Conservation (phyloP, 2,329 filamentous ascomycete species). For the Teratosphaeria zuluensis region DNA sequence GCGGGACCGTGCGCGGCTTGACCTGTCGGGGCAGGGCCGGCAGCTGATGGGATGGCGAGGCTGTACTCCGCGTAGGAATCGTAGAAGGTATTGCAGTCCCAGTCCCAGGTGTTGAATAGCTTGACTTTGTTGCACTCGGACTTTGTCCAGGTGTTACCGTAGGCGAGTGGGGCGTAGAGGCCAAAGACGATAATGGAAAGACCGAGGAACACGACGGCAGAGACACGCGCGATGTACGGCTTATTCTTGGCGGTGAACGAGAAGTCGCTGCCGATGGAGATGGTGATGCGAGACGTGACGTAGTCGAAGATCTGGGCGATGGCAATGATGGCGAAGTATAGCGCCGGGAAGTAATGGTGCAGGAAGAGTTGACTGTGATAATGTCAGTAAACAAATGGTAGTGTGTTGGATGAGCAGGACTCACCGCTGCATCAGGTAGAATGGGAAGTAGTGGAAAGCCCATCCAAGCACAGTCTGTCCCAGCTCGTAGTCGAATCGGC, state of each 20-base stretch:
- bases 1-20: conserved; percentile 21
- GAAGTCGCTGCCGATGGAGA: conserved; percentile 40
- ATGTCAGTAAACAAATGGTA: neutral
- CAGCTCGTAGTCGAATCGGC: conserved; percentile 96
- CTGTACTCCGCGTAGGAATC: conserved; percentile 42
- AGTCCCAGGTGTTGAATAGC: conserved; percentile 85
- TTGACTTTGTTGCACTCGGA: conserved; percentile 78
- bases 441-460: conserved; percentile 98
- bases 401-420: neutral
- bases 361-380: conserved; percentile 69
- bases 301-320: conserved; percentile 88
- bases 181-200: conserved; percentile 67
- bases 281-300: conserved; percentile 59
- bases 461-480: conserved; percentile 84
- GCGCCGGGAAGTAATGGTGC: conserved; percentile 94
- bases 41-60: conserved; percentile 13
- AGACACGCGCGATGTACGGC: conserved; percentile 64
- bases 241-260: conserved; percentile 47
- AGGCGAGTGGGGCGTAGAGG: conserved; percentile 80
- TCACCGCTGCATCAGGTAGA: conserved; percentile 84
- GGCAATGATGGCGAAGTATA: conserved; percentile 88
- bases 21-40: conserved; percentile 16
- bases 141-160: conserved; percentile 92
- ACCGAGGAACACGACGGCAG: conserved; percentile 63
- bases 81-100: conserved; percentile 92